phyloP scores from a whole-genome alignment of 306 rosid species.

The Cicer bijugum region DNA sequence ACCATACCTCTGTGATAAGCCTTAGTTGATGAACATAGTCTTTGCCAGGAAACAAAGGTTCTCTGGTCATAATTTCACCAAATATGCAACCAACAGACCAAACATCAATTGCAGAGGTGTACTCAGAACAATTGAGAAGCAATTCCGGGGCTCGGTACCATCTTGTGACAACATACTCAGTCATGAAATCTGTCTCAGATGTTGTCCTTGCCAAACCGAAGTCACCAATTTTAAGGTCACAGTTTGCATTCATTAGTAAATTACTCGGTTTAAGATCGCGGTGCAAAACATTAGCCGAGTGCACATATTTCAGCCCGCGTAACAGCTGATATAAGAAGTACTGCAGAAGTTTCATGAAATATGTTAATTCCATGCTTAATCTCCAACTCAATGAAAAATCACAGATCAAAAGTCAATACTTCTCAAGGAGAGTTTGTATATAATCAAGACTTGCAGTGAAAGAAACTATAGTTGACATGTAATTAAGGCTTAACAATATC shows the following conservation, averaged over 20 bases:
- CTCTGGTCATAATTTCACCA: constrained; percentile 80
- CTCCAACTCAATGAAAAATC: constrained; percentile 35
- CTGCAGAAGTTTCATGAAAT: constrained; percentile 50
- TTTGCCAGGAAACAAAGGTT: constrained; percentile 86
- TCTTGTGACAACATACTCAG: constrained; percentile 54
- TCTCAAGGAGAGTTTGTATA: background rate
- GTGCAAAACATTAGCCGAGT: constrained; percentile 87
- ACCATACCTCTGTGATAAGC: constrained; percentile 48
- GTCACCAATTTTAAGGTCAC: constrained; percentile 69
- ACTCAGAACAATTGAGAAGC: constrained; percentile 82
- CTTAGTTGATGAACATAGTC: constrained; percentile 57
- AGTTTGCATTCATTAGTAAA: constrained; percentile 75
- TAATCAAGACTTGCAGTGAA: background rate
- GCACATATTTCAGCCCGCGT: constrained; percentile 60
- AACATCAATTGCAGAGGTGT: constrained; percentile 88
- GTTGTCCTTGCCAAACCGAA: constrained; percentile 91
- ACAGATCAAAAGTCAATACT: background rate
- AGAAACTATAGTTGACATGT: background rate
- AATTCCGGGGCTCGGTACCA: constrained; percentile 57
- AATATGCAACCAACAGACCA: constrained; percentile 94
- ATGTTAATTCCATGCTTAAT: constrained; percentile 41
- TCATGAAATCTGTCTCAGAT: constrained; percentile 53
- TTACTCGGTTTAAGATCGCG: constrained; percentile 99
- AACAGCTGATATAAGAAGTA: constrained; percentile 59
- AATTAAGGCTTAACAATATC: constrained; percentile 24